A percentile compares a stretch with the other conserved stretches of the same genome.
Evolutionary conservation across 176 grass and related monocot genomes (phyloP).

Genomic region (Avena insularis): DNA sequence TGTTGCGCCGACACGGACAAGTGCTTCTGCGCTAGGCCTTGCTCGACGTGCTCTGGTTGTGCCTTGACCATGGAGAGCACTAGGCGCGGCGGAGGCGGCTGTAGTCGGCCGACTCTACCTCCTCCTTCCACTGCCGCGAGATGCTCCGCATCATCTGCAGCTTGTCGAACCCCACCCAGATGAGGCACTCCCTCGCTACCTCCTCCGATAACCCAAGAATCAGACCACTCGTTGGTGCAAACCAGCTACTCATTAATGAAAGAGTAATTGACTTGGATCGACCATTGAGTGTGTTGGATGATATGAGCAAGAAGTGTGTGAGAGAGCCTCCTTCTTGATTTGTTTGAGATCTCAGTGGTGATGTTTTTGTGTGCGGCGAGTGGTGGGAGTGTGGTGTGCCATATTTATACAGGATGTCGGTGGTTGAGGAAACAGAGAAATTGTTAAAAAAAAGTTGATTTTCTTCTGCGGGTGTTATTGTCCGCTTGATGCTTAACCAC

Average conservation of each 20-base stretch:
- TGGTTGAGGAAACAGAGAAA: slow-evolving; percentile 4
- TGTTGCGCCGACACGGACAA: slow-evolving; percentile 24
- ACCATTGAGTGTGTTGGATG: background rate
- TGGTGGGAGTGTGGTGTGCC: slow-evolving; percentile 16
- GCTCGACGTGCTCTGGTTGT: background rate
- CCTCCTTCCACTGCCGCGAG: slow-evolving; percentile 77
- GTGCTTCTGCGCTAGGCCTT: slow-evolving; percentile 19
- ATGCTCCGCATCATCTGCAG: slow-evolving; percentile 66
- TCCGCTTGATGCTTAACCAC: too few relatives aligned
- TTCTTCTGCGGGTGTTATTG: background rate
- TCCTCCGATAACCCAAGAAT: slow-evolving; percentile 84
- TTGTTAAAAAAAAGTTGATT: background rate
- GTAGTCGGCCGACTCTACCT: slow-evolving; percentile 71
- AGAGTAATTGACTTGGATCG: background rate
- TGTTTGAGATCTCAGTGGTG: background rate
- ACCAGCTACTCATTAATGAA: background rate
- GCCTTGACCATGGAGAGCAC: slow-evolving; percentile 55
- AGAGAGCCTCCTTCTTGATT: background rate
- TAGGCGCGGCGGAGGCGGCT: slow-evolving; percentile 45
- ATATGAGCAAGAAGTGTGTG: background rate
- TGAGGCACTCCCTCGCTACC: slow-evolving; percentile 88
- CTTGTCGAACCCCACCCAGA: slow-evolving; percentile 71
- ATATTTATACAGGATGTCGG: slow-evolving; percentile 28
- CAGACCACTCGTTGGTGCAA: slow-evolving; percentile 49
- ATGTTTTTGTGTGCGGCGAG: slow-evolving; percentile 24